A percentile compares a stretch with the other conserved stretches of the same genome.
Conservation (phyloP, 1,284 basidiomycete genomes). For the Anthracocystis panici-leucophaei region DNA sequence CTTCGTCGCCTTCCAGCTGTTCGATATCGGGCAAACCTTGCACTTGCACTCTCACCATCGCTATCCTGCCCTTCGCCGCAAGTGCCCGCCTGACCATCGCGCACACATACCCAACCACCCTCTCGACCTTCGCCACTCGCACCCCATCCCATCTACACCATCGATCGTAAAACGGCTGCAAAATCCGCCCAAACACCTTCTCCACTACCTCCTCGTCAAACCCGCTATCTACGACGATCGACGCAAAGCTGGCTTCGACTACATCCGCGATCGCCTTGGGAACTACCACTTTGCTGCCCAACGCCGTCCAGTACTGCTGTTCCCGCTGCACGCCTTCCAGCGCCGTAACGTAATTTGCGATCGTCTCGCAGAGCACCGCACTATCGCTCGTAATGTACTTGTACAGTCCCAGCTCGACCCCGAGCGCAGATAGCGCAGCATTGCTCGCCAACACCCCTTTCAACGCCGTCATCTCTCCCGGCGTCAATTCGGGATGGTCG, state of each 20-base stretch:
- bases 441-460: slow-evolving; percentile 43
- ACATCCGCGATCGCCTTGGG: slow-evolving; percentile 55
- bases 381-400: slow-evolving; percentile 25
- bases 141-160: slow-evolving; percentile 22
- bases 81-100: background rate
- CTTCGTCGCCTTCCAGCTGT: slow-evolving; percentile 2
- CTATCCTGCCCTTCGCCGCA: no score
- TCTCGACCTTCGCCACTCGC: slow-evolving; percentile 9
- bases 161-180: slow-evolving; percentile 33
- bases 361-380: slow-evolving; percentile 3
- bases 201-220: slow-evolving; percentile 24
- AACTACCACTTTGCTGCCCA: background rate
- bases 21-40: background rate
- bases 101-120: slow-evolving; percentile 13
- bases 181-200: slow-evolving; percentile 31
- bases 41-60: no score
- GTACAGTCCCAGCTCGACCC: slow-evolving; percentile 22
- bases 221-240: slow-evolving; percentile 50
- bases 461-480: slow-evolving; percentile 46
- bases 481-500: slow-evolving; percentile 16
- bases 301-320: slow-evolving; percentile 32
- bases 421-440: slow-evolving; percentile 33
- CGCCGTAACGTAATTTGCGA: slow-evolving; percentile 4
- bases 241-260: slow-evolving; percentile 48
- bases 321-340: background rate